These are phyloP conservation scores for Russula griseocarnosa DNA, from an alignment of 768 basidiomycete genomes.

Conservation along the genomic window DNA sequence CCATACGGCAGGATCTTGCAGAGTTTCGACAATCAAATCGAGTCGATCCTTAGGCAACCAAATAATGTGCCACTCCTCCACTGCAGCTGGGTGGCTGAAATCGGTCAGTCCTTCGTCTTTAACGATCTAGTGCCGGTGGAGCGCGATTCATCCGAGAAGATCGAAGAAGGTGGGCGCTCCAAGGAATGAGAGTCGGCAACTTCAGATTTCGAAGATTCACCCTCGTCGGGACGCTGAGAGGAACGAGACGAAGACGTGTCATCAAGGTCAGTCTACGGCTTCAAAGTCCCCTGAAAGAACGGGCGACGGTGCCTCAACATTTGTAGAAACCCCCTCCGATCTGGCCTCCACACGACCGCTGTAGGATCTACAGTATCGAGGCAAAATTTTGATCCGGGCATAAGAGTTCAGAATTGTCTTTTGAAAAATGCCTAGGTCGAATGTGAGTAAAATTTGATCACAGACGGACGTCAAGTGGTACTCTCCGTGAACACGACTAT, in stretches of 20 bases:
- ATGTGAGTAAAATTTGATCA: slow-evolving; percentile 8
- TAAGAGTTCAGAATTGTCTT: slow-evolving; percentile 73
- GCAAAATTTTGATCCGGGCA: slow-evolving; percentile 73
- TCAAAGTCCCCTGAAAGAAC: neutral
- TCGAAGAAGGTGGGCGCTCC: neutral
- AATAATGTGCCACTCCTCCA: slow-evolving; percentile 66
- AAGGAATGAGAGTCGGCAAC: neutral
- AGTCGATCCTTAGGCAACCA: slow-evolving; percentile 83
- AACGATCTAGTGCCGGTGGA: slow-evolving; percentile 32
- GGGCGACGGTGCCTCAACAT: neutral
- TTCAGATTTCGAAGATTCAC: neutral
- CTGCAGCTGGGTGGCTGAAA: slow-evolving; percentile 84
- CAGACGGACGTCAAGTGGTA: neutral
- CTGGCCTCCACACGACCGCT: slow-evolving; percentile 15
- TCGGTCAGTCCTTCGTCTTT: slow-evolving; percentile 39
- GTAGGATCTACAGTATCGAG: slow-evolving; percentile 67
- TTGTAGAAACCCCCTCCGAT: neutral
- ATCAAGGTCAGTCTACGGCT: neutral
- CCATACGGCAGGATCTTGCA: slow-evolving; percentile 45
- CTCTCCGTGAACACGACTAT: slow-evolving; percentile 77
- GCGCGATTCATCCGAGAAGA: slow-evolving; percentile 17
- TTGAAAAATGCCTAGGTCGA: slow-evolving; percentile 56
- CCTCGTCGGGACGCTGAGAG: neutral
- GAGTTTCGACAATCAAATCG: slow-evolving; percentile 64
- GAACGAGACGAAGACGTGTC: neutral